phyloP scores from a whole-genome alignment of 2,329 filamentous ascomycete species.

The Sporothrix protearum region DNA sequence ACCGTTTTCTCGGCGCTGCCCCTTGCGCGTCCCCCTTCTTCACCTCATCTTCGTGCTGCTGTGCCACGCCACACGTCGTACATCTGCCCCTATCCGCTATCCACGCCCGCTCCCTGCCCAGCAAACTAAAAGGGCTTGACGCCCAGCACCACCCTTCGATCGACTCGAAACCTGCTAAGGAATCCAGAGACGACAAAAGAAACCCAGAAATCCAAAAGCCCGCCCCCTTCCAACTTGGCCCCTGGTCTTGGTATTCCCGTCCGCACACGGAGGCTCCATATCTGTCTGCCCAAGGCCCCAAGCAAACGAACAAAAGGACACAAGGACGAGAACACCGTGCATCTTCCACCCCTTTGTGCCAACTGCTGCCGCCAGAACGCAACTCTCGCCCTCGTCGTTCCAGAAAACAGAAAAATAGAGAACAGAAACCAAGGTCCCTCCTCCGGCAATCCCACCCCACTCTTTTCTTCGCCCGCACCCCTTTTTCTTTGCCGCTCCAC shows the following conservation, averaged over 20 bases:
- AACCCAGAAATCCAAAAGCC: not conserved
- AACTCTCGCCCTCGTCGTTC: not conserved
- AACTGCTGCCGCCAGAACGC: conserved; percentile 4
- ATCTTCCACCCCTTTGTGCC: conserved; percentile 10
- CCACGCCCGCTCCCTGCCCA: not conserved
- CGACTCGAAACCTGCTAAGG: conserved; percentile 15
- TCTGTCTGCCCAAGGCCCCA: not conserved
- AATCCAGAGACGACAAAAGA: not conserved
- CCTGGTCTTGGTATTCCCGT: conserved; percentile 15
- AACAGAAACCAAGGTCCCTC: conserved; percentile 12
- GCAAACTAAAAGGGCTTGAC: not conserved
- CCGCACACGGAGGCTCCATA: conserved; percentile 1
- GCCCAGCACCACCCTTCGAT: not conserved
- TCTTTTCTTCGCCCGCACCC: conserved; percentile 17
- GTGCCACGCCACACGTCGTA: conserved; percentile 18
- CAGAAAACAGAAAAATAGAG: conserved; percentile 9
- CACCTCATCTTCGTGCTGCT: conserved; percentile 12
- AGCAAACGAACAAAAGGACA: not conserved
- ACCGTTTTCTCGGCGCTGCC: conserved; percentile 4
- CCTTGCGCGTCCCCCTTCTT: not conserved
- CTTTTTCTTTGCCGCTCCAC: conserved; percentile 15
- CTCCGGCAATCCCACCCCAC: conserved; percentile 19
- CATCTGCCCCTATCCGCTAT: not conserved
- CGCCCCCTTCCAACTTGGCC: not conserved
- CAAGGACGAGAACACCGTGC: not conserved